phyloP scores from a whole-genome alignment of 345 rosid species.

The Salix suchowensis region DNA sequence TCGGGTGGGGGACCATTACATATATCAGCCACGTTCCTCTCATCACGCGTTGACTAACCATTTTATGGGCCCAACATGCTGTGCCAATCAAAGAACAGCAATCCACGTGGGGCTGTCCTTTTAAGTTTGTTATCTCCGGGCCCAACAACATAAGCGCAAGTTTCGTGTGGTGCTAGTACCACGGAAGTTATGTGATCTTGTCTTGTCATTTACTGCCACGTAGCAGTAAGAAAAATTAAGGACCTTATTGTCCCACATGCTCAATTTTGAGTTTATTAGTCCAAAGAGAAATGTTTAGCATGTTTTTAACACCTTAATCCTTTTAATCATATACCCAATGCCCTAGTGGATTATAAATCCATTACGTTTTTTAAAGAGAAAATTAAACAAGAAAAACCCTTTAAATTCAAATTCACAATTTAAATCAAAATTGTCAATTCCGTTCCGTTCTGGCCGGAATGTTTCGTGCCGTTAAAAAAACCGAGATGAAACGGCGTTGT shows the following conservation, averaged over 20 bases:
- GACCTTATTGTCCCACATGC: no score
- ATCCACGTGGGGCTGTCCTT: constrained; percentile 15
- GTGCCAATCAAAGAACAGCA: constrained; percentile 4
- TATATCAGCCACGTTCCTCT: constrained; percentile 7
- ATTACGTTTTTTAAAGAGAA: no score
- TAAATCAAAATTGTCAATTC: no score
- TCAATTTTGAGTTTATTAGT: background rate
- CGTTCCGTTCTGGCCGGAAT: no score
- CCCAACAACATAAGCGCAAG: background rate
- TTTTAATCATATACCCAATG: no score
- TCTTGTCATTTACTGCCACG: background rate
- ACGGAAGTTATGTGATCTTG: background rate
- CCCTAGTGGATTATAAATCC: no score
- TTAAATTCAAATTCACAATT: no score
- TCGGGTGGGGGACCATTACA: background rate
- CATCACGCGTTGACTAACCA: constrained; percentile 7
- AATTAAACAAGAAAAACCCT: no score
- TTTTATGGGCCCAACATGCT: background rate
- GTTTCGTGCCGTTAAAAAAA: no score
- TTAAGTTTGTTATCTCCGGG: background rate
- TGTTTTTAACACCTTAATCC: no score
- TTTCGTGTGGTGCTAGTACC: background rate
- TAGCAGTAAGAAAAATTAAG: background rate
- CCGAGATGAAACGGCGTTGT: no score
- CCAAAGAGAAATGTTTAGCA: no score